phyloP scores from a whole-genome alignment of 2,329 filamentous ascomycete species.

The Apiospora sp. region DNA sequence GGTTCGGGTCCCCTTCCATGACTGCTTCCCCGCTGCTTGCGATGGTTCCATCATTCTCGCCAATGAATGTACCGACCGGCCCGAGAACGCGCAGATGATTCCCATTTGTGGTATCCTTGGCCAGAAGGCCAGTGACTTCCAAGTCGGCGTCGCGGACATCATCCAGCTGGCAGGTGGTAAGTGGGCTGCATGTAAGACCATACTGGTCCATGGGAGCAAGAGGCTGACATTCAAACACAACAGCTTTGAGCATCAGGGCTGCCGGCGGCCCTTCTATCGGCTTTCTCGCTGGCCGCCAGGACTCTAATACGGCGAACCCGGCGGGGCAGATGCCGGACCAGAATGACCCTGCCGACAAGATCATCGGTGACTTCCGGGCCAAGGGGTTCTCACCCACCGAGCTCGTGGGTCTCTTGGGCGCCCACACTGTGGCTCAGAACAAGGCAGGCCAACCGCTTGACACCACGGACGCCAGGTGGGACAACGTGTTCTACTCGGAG shows the following conservation, averaged over 20 bases:
- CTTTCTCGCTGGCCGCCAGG: slow-evolving; percentile 38
- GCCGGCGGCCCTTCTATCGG: slow-evolving; percentile 35
- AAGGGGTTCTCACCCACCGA: slow-evolving; percentile 60
- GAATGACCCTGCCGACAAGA: slow-evolving; percentile 44
- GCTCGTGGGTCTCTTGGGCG: slow-evolving; percentile 62
- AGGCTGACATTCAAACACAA: background rate
- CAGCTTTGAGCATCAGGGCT: slow-evolving; percentile 37
- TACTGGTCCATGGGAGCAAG: background rate
- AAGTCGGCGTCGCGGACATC: slow-evolving; percentile 39
- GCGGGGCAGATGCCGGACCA: slow-evolving; percentile 33
- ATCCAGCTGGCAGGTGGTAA: slow-evolving; percentile 43
- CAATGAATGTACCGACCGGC: slow-evolving; percentile 37
- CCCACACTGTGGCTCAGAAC: slow-evolving; percentile 55
- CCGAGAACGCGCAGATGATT: slow-evolving; percentile 38
- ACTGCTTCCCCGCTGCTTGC: slow-evolving; percentile 41
- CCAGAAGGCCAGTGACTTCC: slow-evolving; percentile 34
- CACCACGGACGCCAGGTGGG: slow-evolving; percentile 57
- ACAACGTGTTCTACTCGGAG: slow-evolving; percentile 57
- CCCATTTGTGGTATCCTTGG: slow-evolving; percentile 36
- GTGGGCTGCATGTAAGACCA: background rate
- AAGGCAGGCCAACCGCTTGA: slow-evolving; percentile 53
- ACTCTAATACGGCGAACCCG: slow-evolving; percentile 34
- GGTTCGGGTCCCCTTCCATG: slow-evolving; percentile 40
- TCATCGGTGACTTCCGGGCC: slow-evolving; percentile 55
- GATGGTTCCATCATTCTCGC: slow-evolving; percentile 42